Conservation (phyloP, 2,329 filamentous ascomycete species). For the Colletotrichum gloeosporioides region DNA sequence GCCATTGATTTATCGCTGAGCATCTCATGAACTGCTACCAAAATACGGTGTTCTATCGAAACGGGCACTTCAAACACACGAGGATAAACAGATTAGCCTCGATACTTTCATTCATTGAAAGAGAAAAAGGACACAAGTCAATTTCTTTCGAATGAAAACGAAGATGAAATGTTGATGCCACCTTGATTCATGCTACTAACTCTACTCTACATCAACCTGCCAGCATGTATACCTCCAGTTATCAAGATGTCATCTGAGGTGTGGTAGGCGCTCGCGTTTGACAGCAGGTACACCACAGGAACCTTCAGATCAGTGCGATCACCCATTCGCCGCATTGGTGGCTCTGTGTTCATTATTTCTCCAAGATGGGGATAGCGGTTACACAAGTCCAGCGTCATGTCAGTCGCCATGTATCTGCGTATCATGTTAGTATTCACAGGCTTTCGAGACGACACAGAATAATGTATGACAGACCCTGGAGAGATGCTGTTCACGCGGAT, state of each 20-base stretch:
- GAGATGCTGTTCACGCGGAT: constrained; percentile 39
- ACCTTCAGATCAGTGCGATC: constrained; percentile 43
- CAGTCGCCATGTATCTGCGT: constrained; percentile 35
- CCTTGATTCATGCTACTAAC: not conserved
- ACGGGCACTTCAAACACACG: too few species aligned
- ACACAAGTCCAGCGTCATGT: constrained; percentile 36
- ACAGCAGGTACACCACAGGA: constrained; percentile 44
- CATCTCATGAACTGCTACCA: too few species aligned
- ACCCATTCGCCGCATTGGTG: constrained; percentile 42
- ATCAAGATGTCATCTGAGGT: constrained; percentile 43
- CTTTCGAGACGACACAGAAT: not conserved
- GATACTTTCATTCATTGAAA: too few species aligned
- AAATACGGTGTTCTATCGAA: too few species aligned
- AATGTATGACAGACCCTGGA: constrained; percentile 30
- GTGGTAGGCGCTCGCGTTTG: constrained; percentile 44
- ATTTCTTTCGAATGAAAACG: not conserved
- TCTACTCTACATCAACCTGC: not conserved
- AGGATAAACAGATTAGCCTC: too few species aligned
- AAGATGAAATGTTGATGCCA: not conserved
- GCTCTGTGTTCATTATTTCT: constrained; percentile 41
- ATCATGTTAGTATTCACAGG: not conserved
- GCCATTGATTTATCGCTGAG: too few species aligned
- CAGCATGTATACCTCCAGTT: constrained; percentile 40
- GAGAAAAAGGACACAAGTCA: not conserved
- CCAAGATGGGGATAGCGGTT: constrained; percentile 30